Conservation (phyloP, 768 basidiomycete genomes). For the Suillus lakei region DNA sequence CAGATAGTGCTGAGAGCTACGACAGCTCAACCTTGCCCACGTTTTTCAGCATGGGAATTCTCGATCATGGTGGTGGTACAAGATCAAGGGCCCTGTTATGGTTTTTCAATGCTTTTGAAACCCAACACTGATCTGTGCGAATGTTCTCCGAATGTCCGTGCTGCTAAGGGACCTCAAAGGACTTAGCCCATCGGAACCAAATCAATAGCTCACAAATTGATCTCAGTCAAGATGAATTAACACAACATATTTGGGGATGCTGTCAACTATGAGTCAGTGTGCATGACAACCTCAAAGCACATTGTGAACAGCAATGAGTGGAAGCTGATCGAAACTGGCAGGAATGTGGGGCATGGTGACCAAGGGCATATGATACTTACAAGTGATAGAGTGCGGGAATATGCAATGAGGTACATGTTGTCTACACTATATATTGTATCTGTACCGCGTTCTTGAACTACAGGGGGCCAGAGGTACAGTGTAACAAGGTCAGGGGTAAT, state of each 20-base stretch:
- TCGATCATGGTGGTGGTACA: no score
- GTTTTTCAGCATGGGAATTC: no score
- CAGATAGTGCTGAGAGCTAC: no score
- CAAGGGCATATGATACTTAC: not conserved
- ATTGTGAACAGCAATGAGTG: not conserved
- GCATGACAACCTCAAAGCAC: not conserved
- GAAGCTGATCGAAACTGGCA: not conserved
- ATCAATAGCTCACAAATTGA: not conserved
- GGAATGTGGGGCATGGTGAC: not conserved
- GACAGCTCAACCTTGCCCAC: no score
- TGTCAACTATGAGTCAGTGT: not conserved
- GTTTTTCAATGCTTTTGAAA: not conserved
- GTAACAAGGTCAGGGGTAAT: no score
- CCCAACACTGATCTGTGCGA: not conserved
- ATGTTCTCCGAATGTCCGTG: not conserved
- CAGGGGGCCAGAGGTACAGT: no score
- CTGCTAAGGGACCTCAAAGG: not conserved
- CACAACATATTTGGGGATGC: not conserved
- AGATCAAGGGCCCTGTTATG: no score
- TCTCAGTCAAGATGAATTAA: not conserved
- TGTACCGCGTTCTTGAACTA: no score
- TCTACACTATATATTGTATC: no score
- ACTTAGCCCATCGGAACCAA: not conserved
- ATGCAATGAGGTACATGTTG: not conserved
- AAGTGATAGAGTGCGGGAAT: not conserved